Evolutionary conservation across 345 rosid genomes (phyloP).

Genomic region (Hevea brasiliensis): DNA sequence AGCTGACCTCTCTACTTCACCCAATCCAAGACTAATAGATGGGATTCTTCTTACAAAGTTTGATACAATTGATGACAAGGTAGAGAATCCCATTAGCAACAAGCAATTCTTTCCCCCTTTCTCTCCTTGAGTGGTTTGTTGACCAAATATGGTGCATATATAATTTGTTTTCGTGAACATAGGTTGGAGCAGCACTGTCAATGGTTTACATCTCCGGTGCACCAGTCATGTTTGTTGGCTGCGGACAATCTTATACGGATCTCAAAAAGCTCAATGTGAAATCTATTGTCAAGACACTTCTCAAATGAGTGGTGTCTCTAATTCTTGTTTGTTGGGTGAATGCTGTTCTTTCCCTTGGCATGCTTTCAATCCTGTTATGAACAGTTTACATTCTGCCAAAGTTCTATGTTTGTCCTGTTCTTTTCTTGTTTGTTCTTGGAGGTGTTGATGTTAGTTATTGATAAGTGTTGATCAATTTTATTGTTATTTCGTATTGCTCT

Average conservation of each 20-base stretch:
- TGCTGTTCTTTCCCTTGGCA: background rate
- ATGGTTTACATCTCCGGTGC: constrained; percentile 97
- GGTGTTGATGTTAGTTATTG: constrained; percentile 26
- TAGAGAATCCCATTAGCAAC: constrained; percentile 7
- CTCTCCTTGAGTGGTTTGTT: background rate
- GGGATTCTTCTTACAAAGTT: constrained; percentile 96
- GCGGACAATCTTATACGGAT: constrained; percentile 96
- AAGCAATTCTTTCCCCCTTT: background rate
- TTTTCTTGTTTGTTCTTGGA: constrained; percentile 21
- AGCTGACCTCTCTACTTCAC: constrained; percentile 77
- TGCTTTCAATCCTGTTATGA: background rate
- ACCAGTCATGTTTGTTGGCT: constrained; percentile 99
- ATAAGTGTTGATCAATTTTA: no score
- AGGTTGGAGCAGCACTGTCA: constrained; percentile 98
- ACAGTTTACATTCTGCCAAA: constrained; percentile 11
- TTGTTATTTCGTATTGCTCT: no score
- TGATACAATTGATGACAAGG: constrained; percentile 98
- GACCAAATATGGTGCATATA: background rate
- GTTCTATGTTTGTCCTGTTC: constrained; percentile 7
- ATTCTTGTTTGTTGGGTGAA: background rate
- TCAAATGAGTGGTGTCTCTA: constrained; percentile 52
- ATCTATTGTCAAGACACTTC: constrained; percentile 85
- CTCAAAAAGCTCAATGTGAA: constrained; percentile 90
- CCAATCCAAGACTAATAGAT: constrained; percentile 75
- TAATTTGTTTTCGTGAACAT: constrained; percentile 8